Percentiles rank a stretch among this genome's conserved stretches.
Conservation (phyloP, 2,329 filamentous ascomycete genomes). For the Fusarium tuaranense region DNA sequence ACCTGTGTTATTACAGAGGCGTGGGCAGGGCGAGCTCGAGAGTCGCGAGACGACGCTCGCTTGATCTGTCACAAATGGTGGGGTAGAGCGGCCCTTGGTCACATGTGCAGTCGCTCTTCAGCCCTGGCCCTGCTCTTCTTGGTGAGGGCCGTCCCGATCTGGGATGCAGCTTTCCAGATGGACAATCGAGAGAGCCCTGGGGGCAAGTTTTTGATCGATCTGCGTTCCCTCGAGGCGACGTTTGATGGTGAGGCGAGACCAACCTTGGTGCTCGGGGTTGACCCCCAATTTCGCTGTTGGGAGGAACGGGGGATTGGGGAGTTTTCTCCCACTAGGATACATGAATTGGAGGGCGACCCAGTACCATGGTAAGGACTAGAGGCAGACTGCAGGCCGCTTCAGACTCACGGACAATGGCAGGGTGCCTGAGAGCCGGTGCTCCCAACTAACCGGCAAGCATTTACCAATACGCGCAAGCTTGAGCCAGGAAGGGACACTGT, state of each 20-base stretch:
- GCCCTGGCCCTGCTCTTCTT: constrained; percentile 23
- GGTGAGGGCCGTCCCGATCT: constrained; percentile 34
- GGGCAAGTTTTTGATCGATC: constrained; percentile 17
- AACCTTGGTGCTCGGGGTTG: constrained; percentile 9
- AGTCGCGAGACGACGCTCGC: constrained; percentile 15
- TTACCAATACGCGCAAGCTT: background rate
- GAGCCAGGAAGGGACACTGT: constrained; percentile 11
- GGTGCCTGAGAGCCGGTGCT: constrained; percentile 9
- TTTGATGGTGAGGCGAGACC: constrained; percentile 12
- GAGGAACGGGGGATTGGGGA: constrained; percentile 5
- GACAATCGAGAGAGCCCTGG: constrained; percentile 23
- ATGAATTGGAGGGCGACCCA: constrained; percentile 31
- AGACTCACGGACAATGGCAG: constrained; percentile 20
- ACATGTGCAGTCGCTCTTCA: constrained; percentile 31
- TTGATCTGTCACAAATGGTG: constrained; percentile 38
- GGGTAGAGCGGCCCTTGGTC: constrained; percentile 26
- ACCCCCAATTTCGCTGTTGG: constrained; percentile 12
- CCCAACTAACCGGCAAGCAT: constrained; percentile 3
- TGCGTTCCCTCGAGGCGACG: constrained; percentile 10
- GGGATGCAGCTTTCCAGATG: constrained; percentile 30
- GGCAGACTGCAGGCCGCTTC: constrained; percentile 31
- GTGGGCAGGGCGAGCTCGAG: constrained; percentile 9
- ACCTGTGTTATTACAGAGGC: constrained; percentile 7
- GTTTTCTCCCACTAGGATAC: constrained; percentile 13
- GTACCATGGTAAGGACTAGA: constrained; percentile 34